phyloP scores from a whole-genome alignment of 2,329 filamentous ascomycete genomes.

The Cytospora chrysosperma region DNA sequence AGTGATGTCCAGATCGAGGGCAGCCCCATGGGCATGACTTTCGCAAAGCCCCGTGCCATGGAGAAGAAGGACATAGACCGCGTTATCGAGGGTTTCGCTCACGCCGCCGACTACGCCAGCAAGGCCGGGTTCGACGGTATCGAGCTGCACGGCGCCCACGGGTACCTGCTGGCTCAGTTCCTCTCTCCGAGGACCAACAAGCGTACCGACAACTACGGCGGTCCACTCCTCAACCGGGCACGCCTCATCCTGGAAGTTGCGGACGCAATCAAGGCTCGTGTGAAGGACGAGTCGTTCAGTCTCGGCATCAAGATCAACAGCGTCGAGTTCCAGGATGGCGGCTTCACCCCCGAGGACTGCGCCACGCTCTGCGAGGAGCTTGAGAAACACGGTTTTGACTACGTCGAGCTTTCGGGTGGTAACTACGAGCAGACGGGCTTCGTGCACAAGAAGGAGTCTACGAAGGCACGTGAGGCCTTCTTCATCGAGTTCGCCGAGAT shows the following conservation, averaged over 20 bases:
- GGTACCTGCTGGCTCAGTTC: slow-evolving; percentile 46
- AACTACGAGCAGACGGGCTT: slow-evolving; percentile 56
- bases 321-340: slow-evolving; percentile 54
- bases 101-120: slow-evolving; percentile 56
- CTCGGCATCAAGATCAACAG: slow-evolving; percentile 59
- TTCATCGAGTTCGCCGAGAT: slow-evolving; percentile 57
- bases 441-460: slow-evolving; percentile 51
- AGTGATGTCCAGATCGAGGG: slow-evolving; percentile 40
- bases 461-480: slow-evolving; percentile 54
- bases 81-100: slow-evolving; percentile 54
- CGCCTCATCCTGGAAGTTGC: slow-evolving; percentile 47
- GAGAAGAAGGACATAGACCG: slow-evolving; percentile 50
- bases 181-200: slow-evolving; percentile 38
- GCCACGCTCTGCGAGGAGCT: slow-evolving; percentile 46
- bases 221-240: slow-evolving; percentile 45
- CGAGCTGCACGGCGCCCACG: slow-evolving; percentile 48
- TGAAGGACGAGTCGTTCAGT: slow-evolving; percentile 39
- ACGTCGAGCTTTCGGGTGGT: slow-evolving; percentile 59
- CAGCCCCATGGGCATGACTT: slow-evolving; percentile 46
- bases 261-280: slow-evolving; percentile 35
- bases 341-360: slow-evolving; percentile 51
- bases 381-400: slow-evolving; percentile 51
- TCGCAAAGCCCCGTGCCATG: slow-evolving; percentile 51
- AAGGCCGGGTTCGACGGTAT: slow-evolving; percentile 54
- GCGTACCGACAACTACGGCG: slow-evolving; percentile 40